phyloP scores from a whole-genome alignment of 345 rosid species.

The Syzygium oleosum region DNA sequence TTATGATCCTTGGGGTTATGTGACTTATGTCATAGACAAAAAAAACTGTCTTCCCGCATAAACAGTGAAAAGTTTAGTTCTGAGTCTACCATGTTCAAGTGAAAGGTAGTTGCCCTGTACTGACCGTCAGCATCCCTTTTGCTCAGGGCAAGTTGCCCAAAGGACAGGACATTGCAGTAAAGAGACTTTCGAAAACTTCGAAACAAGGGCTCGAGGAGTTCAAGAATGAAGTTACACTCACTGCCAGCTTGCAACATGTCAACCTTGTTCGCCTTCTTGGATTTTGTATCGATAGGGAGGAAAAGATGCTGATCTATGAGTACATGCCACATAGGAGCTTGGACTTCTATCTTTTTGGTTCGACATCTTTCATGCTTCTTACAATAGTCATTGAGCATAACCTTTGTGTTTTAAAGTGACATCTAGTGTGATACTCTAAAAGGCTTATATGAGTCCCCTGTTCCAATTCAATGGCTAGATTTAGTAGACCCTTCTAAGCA shows the following conservation, averaged over 20 bases:
- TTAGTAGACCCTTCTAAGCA: neutral
- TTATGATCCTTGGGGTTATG: neutral
- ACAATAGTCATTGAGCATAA: neutral
- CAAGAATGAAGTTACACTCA: constrained; percentile 25
- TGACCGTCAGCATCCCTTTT: neutral
- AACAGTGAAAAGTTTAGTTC: neutral
- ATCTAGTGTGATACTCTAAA: neutral
- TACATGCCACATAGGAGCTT: constrained; percentile 28
- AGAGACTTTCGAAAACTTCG: constrained; percentile 29
- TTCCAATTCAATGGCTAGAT: neutral
- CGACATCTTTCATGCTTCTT: neutral
- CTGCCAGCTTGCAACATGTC: constrained; percentile 33
- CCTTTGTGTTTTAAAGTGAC: neutral
- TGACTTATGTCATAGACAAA: neutral
- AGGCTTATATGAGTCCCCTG: neutral
- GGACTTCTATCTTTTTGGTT: constrained; percentile 24
- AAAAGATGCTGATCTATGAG: constrained; percentile 33
- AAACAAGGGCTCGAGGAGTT: constrained; percentile 31
- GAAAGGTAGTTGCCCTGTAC: neutral
- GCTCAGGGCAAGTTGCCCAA: constrained; percentile 14
- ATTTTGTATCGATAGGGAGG: constrained; percentile 22
- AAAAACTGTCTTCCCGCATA: neutral
- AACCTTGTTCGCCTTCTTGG: constrained; percentile 28
- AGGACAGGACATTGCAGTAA: constrained; percentile 36
- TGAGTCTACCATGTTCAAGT: neutral